Evolutionary conservation across 495 filamentous ascomycete species (phyloP).

Genomic region (Trichoderma orchidacearum): DNA sequence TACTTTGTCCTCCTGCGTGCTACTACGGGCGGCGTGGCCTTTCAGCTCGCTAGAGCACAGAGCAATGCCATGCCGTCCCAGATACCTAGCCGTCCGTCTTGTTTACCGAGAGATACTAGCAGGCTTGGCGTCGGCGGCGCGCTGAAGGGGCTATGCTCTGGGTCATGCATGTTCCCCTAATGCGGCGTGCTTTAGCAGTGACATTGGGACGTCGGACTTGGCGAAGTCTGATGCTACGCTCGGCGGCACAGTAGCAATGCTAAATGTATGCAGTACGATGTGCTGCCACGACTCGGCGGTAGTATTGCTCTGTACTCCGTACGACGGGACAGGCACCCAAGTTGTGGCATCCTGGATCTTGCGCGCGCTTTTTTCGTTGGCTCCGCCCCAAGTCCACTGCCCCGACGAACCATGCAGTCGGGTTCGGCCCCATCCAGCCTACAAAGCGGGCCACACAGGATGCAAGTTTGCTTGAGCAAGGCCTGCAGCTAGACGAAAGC

Average conservation of each 20-base stretch:
- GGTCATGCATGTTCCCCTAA: background rate
- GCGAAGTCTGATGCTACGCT: no score
- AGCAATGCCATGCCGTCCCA: background rate
- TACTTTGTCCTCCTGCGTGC: no score
- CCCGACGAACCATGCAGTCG: background rate
- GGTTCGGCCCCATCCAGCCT: background rate
- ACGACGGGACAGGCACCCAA: background rate
- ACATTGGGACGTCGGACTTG: background rate
- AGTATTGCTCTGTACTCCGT: background rate
- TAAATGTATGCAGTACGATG: no score
- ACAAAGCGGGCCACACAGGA: background rate
- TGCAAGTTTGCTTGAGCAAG: background rate
- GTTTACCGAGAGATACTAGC: background rate
- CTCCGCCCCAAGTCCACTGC: background rate
- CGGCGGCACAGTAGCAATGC: no score
- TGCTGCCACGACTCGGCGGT: no score
- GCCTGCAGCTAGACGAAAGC: background rate
- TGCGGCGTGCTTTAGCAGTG: background rate
- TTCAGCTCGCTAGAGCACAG: background rate
- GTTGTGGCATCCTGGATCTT: background rate
- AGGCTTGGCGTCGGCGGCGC: background rate
- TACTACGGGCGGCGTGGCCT: no score
- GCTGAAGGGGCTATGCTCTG: no score
- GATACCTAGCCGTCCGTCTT: background rate
- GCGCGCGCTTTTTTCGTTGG: background rate